phyloP scores from a whole-genome alignment of 2,329 filamentous ascomycete species.

The Hypoxylon sp. region DNA sequence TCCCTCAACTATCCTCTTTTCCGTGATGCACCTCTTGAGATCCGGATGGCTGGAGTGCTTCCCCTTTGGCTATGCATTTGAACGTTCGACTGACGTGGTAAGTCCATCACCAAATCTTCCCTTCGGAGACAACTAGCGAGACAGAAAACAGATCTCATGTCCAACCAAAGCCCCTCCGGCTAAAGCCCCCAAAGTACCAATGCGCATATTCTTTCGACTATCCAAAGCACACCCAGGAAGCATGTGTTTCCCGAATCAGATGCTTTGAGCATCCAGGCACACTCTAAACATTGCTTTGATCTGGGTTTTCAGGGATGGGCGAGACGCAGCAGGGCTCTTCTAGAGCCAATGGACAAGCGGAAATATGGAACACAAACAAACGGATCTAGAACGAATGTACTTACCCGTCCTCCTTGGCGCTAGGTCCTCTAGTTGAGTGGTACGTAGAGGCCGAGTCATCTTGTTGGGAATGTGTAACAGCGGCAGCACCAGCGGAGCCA shows the following conservation, averaged over 20 bases:
- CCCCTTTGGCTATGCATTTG: slow-evolving; percentile 47
- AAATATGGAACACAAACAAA: slow-evolving; percentile 30
- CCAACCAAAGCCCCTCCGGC: slow-evolving; percentile 44
- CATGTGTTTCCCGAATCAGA: slow-evolving; percentile 15
- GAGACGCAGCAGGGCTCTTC: slow-evolving; percentile 37
- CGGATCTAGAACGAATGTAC: slow-evolving; percentile 58
- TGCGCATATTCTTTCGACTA: slow-evolving; percentile 42
- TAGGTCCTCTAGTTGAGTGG: slow-evolving; percentile 67
- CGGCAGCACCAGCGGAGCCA: slow-evolving; percentile 52
- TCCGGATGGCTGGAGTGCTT: slow-evolving; percentile 46
- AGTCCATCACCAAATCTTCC: slow-evolving; percentile 45
- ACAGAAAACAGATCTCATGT: slow-evolving; percentile 47
- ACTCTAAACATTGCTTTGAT: slow-evolving; percentile 23
- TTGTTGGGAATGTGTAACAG: slow-evolving; percentile 52
- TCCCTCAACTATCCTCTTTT: slow-evolving; percentile 42
- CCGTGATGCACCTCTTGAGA: slow-evolving; percentile 47
- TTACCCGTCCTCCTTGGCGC: slow-evolving; percentile 95
- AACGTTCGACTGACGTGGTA: slow-evolving; percentile 49
- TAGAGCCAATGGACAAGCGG: slow-evolving; percentile 29
- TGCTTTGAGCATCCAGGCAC: slow-evolving; percentile 26
- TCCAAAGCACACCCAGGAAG: slow-evolving; percentile 37
- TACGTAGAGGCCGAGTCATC: slow-evolving; percentile 54
- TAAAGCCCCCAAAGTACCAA: slow-evolving; percentile 42
- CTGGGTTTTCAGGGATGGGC: slow-evolving; percentile 24
- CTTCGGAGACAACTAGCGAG: slow-evolving; percentile 48